Evolutionary conservation across 2,329 filamentous ascomycete genomes (phyloP), one percentile per base, ranked within the genome.

Genomic region (Microthyrium microscopicum): DNA sequence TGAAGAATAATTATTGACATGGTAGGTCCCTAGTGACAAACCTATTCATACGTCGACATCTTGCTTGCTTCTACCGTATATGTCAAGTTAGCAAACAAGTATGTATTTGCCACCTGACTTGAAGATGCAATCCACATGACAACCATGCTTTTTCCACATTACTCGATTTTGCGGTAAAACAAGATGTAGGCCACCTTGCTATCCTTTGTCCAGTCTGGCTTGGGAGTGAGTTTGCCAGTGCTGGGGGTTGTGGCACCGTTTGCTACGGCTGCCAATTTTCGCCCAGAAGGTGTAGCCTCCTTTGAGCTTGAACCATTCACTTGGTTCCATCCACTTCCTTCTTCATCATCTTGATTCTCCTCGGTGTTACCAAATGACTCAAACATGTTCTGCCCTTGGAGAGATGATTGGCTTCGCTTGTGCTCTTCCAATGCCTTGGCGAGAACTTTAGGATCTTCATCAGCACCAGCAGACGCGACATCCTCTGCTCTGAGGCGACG

Each of bases 121-220:
- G n/a, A n/a, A n/a, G n/a, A n/a, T n/a, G n/a, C n/a, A n/a, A n/a
- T n/a, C n/a, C n/a, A n/a, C n/a, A n/a, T n/a, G n/a, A n/a, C n/a
- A n/a, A n/a, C n/a, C n/a, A n/a, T n/a, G n/a, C n/a, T n/a, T n/a
- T n/a, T n/a, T n/a, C n/a, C n/a, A 29, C 16, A 11, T 16, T 25
- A 44, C 40, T 54, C 47, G 26, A 89, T 70, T 47, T 73, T 73
- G 60, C 94, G 78, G 55, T 98, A 98, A 59, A 98, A 92, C 49
- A 98, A 60, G 43, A 98, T 72, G 57, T 98, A 98, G 4, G 89
- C 89, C 38, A 94, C 87, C 65, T 92, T 93, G 65, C 87, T 93
- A 54, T 95, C 87, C 56, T 82, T 83, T 50, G 80, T 56, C 13
- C 65, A 66, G 38, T 58, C 57, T 58, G 55, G 42, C 58, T 56